These are phyloP conservation scores for Monosporozyma servazzii DNA, from an alignment of 805 yeast species.

Conservation along the genomic window DNA sequence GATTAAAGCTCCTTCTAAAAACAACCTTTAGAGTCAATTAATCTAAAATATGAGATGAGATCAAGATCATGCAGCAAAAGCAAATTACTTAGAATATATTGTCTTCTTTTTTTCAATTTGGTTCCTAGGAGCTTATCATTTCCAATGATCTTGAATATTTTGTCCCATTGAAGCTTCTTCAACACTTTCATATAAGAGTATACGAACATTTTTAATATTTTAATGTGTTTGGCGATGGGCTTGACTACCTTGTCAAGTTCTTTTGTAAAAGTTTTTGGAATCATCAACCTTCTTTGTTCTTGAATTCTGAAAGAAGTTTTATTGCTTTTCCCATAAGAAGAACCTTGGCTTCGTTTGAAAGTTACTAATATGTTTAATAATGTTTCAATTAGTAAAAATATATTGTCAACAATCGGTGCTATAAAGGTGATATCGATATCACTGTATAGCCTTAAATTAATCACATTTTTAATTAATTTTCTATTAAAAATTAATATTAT, in stretches of 20 bases:
- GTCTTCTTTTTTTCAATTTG: background rate
- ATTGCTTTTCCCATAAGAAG: background rate
- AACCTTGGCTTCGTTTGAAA: background rate
- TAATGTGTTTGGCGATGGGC: background rate
- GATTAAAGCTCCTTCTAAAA: background rate
- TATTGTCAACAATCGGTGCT: background rate
- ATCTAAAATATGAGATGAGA: background rate
- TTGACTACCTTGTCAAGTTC: background rate
- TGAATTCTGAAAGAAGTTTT: background rate
- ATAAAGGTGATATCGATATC: background rate
- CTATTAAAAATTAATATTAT: background rate
- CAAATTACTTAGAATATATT: background rate
- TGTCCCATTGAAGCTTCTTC: background rate
- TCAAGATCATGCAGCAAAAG: background rate
- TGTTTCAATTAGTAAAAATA: background rate
- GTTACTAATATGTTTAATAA: background rate
- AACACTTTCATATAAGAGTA: background rate
- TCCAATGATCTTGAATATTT: background rate
- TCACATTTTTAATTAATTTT: background rate
- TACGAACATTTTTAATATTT: background rate
- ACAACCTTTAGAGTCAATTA: background rate
- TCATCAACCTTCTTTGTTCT: background rate
- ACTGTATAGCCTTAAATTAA: background rate
- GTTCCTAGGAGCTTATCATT: background rate
- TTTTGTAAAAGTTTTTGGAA: background rate